These are phyloP conservation scores for Cicer pinnatifidum DNA, from an alignment of 306 rosid genomes.

Conservation along the genomic window DNA sequence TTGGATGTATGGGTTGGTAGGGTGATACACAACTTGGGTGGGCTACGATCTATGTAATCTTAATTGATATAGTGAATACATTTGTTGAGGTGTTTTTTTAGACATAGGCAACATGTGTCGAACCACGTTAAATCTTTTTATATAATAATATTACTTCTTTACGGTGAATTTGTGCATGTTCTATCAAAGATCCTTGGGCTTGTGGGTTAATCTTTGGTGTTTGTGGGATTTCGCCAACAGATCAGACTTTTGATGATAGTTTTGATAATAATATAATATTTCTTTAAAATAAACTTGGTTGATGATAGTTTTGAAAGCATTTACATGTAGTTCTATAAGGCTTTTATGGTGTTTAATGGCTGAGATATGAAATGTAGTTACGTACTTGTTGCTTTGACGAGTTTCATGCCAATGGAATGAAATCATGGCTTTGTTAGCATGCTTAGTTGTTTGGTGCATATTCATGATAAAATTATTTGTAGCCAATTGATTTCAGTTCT, in stretches of 20 bases:
- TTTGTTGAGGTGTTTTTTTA: not conserved
- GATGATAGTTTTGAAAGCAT: slow-evolving; percentile 35
- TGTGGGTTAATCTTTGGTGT: not conserved
- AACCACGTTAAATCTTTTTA: not conserved
- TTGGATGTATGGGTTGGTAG: not conserved
- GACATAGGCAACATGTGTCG: not conserved
- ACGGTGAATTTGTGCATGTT: not conserved
- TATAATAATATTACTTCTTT: not conserved
- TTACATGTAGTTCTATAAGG: not conserved
- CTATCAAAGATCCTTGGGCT: not conserved
- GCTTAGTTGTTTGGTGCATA: slow-evolving; percentile 9
- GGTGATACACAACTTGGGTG: not conserved
- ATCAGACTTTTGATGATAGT: not conserved
- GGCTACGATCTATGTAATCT: not conserved
- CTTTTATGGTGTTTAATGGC: slow-evolving; percentile 37
- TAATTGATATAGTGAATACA: not conserved
- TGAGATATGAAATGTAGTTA: slow-evolving; percentile 15
- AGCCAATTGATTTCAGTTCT: too few species aligned
- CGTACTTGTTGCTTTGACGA: slow-evolving; percentile 2
- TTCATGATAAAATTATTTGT: not conserved
- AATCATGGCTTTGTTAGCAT: slow-evolving; percentile 27
- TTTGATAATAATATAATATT: not conserved
- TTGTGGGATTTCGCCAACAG: not conserved
- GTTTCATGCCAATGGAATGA: slow-evolving; percentile 8
- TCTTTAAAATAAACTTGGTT: not conserved